These are phyloP conservation scores for Fraxinus albicans DNA, from an alignment of 305 asterid genomes.

Conservation along the genomic window DNA sequence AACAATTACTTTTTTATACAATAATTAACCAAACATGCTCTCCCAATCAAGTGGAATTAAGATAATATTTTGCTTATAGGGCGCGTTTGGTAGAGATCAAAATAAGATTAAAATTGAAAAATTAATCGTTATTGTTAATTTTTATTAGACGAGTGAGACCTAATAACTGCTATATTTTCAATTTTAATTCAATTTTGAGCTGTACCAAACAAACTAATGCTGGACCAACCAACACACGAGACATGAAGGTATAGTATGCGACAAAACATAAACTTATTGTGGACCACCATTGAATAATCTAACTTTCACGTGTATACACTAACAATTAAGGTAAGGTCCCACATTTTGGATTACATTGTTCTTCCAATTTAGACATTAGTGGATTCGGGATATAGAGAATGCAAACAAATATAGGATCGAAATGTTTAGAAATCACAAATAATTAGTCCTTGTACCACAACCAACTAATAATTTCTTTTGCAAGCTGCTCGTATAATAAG, in stretches of 20 bases:
- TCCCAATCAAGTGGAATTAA: background rate
- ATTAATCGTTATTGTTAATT: no score
- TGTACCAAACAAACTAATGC: background rate
- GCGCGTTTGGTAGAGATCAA: no score
- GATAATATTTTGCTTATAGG: background rate
- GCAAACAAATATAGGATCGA: background rate
- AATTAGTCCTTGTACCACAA: background rate
- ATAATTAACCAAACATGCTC: background rate
- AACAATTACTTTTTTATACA: background rate
- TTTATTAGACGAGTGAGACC: no score
- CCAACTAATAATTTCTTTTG: background rate
- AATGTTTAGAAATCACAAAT: background rate
- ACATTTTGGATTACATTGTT: conserved; percentile 23
- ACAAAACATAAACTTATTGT: conserved; percentile 1
- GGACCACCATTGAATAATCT: background rate
- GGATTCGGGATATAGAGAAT: background rate
- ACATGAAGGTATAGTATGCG: conserved; percentile 20
- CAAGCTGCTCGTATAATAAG: background rate
- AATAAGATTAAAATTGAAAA: no score
- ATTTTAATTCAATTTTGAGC: no score
- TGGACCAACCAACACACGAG: conserved; percentile 25
- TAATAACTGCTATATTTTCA: no score
- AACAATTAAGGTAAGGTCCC: conserved; percentile 23
- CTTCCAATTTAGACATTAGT: conserved; percentile 2
- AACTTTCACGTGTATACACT: conserved; percentile 26